Percentiles rank a stretch among this genome's conserved stretches.
Conservation (phyloP, 805 yeast species). For the Starmerella riodocensis region DNA sequence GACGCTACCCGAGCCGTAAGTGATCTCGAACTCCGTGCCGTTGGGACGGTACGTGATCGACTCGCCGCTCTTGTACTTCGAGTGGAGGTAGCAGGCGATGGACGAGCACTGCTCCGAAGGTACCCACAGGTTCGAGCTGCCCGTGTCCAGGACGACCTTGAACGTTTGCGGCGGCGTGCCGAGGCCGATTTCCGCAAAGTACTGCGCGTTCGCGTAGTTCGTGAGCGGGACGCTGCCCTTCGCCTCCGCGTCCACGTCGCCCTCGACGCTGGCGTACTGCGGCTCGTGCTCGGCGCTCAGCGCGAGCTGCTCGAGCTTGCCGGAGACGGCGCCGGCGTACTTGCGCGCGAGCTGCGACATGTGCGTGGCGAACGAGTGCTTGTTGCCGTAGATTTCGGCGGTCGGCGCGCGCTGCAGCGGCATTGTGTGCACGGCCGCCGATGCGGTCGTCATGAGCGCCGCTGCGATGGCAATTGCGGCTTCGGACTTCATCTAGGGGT, state of each 20-base stretch:
- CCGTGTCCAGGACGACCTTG: conserved; percentile 92
- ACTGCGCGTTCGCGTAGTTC: conserved; percentile 91
- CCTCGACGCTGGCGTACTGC: conserved; percentile 6
- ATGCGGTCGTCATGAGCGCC: conserved; percentile 15
- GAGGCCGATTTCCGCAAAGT: conserved; percentile 75
- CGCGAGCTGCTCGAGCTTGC: conserved; percentile 8
- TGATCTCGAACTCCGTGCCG: conserved; percentile 74
- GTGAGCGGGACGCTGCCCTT: conserved; percentile 54
- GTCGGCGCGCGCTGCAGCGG: conserved; percentile 15
- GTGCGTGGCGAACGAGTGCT: conserved; percentile 19
- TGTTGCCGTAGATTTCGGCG: conserved; percentile 16
- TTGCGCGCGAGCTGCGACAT: conserved; percentile 19
- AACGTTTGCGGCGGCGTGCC: conserved; percentile 92
- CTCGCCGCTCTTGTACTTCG: conserved; percentile 72
- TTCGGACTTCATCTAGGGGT: conserved; percentile 11
- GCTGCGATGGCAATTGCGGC: conserved; percentile 18
- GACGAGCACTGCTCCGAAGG: conserved; percentile 82
- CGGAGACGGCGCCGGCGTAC: conserved; percentile 18
- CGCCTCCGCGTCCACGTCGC: conserved; percentile 8
- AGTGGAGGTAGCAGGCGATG: conserved; percentile 87
- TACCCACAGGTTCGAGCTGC: conserved; percentile 94
- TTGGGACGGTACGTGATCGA: conserved; percentile 79
- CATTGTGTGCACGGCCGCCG: conserved; percentile 19
- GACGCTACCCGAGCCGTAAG: conserved; percentile 85
- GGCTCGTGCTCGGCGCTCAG: conserved; percentile 10